Conservation (phyloP, 441 rosid species). For the Iberis amara region DNA sequence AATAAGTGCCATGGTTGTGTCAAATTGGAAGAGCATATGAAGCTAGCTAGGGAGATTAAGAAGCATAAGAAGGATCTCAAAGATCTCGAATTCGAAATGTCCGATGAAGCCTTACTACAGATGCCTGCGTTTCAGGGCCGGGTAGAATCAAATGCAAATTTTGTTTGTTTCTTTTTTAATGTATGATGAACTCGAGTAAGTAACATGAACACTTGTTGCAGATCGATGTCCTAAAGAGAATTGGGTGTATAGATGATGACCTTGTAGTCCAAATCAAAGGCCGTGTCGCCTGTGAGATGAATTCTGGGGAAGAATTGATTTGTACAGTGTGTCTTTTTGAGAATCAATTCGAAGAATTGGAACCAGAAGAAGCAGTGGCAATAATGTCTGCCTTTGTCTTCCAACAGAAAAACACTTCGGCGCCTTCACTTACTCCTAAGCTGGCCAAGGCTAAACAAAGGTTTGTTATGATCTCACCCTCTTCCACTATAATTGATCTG, state of each 20-base stretch:
- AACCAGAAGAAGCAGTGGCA: conserved; percentile 99
- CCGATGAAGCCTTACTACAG: conserved; percentile 90
- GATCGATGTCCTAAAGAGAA: conserved; percentile 84
- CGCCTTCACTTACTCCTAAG: conserved; percentile 74
- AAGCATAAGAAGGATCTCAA: conserved; percentile 61
- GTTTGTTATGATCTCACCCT: conserved; percentile 29
- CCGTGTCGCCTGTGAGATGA: conserved; percentile 98
- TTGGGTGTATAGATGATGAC: conserved; percentile 84
- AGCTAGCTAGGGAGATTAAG: conserved; percentile 61
- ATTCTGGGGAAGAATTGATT: conserved; percentile 95
- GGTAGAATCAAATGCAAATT: conserved; percentile 42
- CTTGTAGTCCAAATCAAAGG: conserved; percentile 96
- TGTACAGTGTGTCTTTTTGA: conserved; percentile 87
- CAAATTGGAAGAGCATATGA: conserved; percentile 77
- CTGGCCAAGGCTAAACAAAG: conserved; percentile 68
- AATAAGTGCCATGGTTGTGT: conserved; percentile 89
- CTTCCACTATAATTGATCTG: neutral
- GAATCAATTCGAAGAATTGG: conserved; percentile 84
- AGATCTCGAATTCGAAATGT: conserved; percentile 55
- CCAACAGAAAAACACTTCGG: conserved; percentile 88
- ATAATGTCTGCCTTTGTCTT: conserved; percentile 96
- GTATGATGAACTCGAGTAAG: conserved; percentile 16
- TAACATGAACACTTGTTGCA: conserved; percentile 36
- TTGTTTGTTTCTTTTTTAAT: conserved; percentile 6
- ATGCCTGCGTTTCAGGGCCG: conserved; percentile 97